Conservation (phyloP, 2,329 filamentous ascomycete genomes). For the Colletotrichum camelliae region DNA sequence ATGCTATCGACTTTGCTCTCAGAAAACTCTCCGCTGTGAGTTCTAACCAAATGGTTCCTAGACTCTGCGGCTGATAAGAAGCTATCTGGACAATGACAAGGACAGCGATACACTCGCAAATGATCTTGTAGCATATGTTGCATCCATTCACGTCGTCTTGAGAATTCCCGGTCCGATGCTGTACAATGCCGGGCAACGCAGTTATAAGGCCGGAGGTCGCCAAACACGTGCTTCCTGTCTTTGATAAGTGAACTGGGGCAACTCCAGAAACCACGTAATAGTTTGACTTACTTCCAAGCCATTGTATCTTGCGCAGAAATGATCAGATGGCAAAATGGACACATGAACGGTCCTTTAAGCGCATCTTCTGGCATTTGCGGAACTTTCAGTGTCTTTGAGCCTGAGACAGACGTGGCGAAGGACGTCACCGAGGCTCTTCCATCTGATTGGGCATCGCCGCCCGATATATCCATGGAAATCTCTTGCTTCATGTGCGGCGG, state of each 20-base stretch:
- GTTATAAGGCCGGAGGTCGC: constrained; percentile 42
- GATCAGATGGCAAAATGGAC: constrained; percentile 44
- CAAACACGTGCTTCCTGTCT: constrained; percentile 38
- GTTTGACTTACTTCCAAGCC: constrained; percentile 35
- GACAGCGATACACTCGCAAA: background rate
- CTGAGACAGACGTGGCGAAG: constrained; percentile 29
- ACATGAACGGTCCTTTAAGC: constrained; percentile 35
- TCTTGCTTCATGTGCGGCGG: constrained; percentile 20
- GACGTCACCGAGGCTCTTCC: constrained; percentile 32
- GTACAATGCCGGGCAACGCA: constrained; percentile 35
- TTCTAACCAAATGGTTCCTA: rapidly evolving
- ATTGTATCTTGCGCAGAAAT: constrained; percentile 28
- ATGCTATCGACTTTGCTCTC: rapidly evolving
- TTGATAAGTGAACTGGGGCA: background rate
- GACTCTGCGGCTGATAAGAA: background rate
- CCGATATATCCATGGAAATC: background rate
- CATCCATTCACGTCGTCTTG: constrained; percentile 27
- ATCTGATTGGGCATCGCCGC: constrained; percentile 28
- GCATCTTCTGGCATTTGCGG: constrained; percentile 29
- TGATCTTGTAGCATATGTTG: constrained; percentile 27
- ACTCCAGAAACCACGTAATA: rapidly evolving
- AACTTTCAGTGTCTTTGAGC: constrained; percentile 13
- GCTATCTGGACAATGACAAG: rapidly evolving
- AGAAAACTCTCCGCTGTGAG: too few relatives aligned
- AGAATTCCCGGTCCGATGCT: constrained; percentile 23